phyloP scores from a whole-genome alignment of 2,329 filamentous ascomycete species.

The Stachybotrys chartarum region DNA sequence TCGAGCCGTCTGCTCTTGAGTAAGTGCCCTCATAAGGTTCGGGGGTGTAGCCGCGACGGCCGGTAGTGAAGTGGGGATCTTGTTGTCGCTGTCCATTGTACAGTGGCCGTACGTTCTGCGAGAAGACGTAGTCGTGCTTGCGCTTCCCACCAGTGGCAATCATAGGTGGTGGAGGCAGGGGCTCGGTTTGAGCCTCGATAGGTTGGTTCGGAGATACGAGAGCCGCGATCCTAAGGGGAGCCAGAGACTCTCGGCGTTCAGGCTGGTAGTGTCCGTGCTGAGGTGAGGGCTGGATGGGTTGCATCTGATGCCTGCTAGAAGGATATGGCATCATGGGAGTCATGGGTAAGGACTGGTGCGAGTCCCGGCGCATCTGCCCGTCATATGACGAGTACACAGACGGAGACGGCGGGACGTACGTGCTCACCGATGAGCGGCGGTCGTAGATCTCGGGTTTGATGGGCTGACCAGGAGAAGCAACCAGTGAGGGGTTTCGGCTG shows the following conservation, averaged over 20 bases:
- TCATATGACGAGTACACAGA: conserved; percentile 21
- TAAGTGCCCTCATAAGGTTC: conserved; percentile 21
- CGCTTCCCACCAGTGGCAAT: conserved; percentile 25
- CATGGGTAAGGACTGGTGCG: conserved; percentile 18
- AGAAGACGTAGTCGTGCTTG: conserved; percentile 28
- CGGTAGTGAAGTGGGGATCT: conserved; percentile 20
- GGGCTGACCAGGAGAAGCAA: conserved; percentile 17
- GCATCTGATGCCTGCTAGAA: conserved; percentile 9
- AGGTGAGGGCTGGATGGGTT: conserved; percentile 4
- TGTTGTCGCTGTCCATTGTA: conserved; percentile 30
- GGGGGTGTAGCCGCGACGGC: conserved; percentile 13
- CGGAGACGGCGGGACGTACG: conserved; percentile 29
- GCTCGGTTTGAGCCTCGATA: conserved; percentile 26
- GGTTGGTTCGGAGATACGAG: conserved; percentile 10
- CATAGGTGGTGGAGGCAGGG: conserved; percentile 15
- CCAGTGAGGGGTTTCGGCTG: conserved; percentile 17
- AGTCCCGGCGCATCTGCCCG: conserved; percentile 20
- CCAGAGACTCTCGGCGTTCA: conserved; percentile 18
- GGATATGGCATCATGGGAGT: conserved; percentile 19
- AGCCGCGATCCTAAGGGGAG: conserved; percentile 28
- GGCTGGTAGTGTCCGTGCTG: background rate
- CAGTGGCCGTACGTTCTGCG: conserved; percentile 20
- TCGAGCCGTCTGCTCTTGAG: conserved; percentile 26
- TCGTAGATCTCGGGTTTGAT: conserved; percentile 28
- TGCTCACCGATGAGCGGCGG: conserved; percentile 26